Evolutionary conservation across 2,329 filamentous ascomycete species (phyloP), one percentile per base, ranked within the genome.

Genomic region (Aspergillus viridinutans): DNA sequence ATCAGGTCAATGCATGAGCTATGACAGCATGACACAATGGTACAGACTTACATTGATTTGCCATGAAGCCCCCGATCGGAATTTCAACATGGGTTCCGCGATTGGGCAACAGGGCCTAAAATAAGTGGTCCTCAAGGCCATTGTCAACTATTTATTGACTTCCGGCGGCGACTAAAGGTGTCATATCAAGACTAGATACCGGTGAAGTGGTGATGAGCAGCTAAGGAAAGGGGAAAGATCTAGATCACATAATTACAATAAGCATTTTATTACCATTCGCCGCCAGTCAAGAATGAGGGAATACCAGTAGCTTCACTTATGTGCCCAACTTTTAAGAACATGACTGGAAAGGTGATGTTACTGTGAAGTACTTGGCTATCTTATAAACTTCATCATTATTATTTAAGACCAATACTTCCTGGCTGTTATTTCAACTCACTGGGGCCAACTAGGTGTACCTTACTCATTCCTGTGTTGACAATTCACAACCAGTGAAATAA

Each of bases 81-180:
- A 61, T 40, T 53, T 58, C 53, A 56, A 49, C 32, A 49, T 47
- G 53, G 51, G 50, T 59, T 55, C 59, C 62, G 56, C 52, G 60
- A 65, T 61, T 63, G 62, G 62, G 45, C 28, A 50, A 48, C 56
- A 58, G 50, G 12, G 21, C 56, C 32, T 48, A 47, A 48, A 57
- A 45, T 32, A 21, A 57, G 53, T 53, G 49, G 55, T 40, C 48
- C 57, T 53, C 53, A 50, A 58, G 58, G 50, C 50, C 40, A 47
- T 40, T n/a, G 32, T 7, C 12, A 23, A 53, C 17, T 53, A 45
- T 8, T n/a, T 43, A 43, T 43, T 21, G 7, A n/a, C 20, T 43
- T 43, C 7, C 17, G 20, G 40, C 20, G 42, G 20, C 20, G 8
- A 23, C 42, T 45, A 23, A 45, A 21, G 6, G 14, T 38, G 32